Evolutionary conservation across 1,284 basidiomycete species (phyloP), one percentile per base, ranked within the genome.

Genomic region (Xanthoconium separans): DNA sequence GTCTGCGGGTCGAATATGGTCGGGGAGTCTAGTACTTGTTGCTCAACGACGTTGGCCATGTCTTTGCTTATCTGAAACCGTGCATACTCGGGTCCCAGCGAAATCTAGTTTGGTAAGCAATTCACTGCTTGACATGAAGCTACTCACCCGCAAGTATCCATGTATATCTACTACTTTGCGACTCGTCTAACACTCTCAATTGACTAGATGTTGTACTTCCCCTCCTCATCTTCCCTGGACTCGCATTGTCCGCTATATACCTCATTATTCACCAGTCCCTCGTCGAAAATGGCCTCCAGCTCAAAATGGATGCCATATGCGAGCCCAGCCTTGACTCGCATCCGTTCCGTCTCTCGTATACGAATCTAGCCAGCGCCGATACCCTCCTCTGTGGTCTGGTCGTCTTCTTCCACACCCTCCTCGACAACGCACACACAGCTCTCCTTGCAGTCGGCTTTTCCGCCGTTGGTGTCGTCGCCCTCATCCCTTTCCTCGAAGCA

Each of bases 1-100:
- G 87, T 90, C 0, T 70, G 57, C 2, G 80, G 73, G 56, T 71
- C 62, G 34, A 69, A 70, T 9, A 71, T 52, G 20, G 67, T 59
- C 46, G 47, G 53, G 36, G 55, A 58, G 29, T 59, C 56, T 27
- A 42, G 6, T 30, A 57, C 30, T 51, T 51, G 47, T 27, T 57
- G 57, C 10, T 63, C 46, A 4, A 18, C 53, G 29, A 40, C 47
- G 40, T 44, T 48, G 18, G 50, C 18, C 55, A 62, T 62, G 24
- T 24, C 24, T 24, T 24, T 6, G 24, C 3, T 27, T 27, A 27
- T 27, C 4, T 27, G 27, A 27, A 27, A 5, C 27, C 7, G 27
- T 27, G 27, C 27, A n/a, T n/a, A n/a, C n/a, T n/a, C n/a, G n/a
- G n/a, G n/a, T n/a, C n/a, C n/a, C n/a, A n/a, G 27, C 27, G 27